A percentile compares a stretch with the other conserved stretches of the same genome.
Evolutionary conservation across 768 basidiomycete species (phyloP).

Genomic region (Pleurotus pulmonarius): DNA sequence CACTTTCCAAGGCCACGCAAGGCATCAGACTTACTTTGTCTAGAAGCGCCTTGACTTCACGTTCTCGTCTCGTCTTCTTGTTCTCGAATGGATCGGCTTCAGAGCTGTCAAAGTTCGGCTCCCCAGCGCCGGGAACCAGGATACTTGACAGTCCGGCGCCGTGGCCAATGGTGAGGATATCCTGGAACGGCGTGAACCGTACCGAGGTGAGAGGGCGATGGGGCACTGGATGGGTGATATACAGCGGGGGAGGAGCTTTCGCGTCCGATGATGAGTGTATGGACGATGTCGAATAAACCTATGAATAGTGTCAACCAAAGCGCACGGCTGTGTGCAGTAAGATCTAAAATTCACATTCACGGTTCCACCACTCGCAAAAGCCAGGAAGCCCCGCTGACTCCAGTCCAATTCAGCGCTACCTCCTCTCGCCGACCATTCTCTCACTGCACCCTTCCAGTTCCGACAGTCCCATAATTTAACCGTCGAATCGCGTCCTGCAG

Average conservation of each 20-base stretch:
- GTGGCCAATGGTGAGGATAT: constrained; percentile 80
- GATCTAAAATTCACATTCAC: constrained; percentile 61
- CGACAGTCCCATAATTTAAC: constrained; percentile 98
- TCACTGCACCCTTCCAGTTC: constrained; percentile 88
- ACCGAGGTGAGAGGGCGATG: constrained; percentile 71
- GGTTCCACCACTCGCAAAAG: constrained; percentile 76
- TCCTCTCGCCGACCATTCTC: constrained; percentile 71
- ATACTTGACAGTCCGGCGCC: constrained; percentile 75
- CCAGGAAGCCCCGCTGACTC: constrained; percentile 82
- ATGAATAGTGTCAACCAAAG: constrained; percentile 8
- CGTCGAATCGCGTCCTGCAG: constrained; percentile 78
- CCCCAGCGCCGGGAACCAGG: constrained; percentile 88
- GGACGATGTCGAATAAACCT: constrained; percentile 73
- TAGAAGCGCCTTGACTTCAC: constrained; percentile 85
- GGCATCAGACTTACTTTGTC: constrained; percentile 62
- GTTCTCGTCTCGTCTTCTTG: constrained; percentile 74
- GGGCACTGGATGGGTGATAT: constrained; percentile 85
- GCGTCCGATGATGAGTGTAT: constrained; percentile 54
- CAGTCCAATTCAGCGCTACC: constrained; percentile 71
- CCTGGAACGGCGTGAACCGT: constrained; percentile 88
- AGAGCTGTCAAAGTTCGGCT: constrained; percentile 89
- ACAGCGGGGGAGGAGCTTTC: constrained; percentile 68
- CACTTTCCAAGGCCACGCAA: neutral
- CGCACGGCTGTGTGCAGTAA: neutral
- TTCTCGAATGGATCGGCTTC: constrained; percentile 97